phyloP scores from a whole-genome alignment of 2,329 filamentous ascomycete genomes.

The Diaporthe amygdali region DNA sequence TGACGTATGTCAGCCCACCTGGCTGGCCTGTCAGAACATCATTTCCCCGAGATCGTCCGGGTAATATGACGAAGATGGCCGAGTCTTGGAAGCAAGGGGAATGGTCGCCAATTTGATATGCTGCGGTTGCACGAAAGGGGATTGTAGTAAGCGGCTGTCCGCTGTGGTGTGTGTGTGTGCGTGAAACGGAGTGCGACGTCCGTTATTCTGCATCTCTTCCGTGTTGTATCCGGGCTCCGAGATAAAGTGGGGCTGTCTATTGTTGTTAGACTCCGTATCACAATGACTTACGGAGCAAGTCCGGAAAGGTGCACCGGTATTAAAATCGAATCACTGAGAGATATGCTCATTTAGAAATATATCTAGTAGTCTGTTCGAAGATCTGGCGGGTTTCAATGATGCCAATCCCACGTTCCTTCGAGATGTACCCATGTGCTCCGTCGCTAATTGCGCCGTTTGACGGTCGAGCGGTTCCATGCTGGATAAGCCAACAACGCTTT shows the following conservation, averaged over 20 bases:
- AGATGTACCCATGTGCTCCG: neutral
- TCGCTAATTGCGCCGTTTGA: no score
- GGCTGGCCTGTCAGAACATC: neutral
- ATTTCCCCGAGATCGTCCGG: neutral
- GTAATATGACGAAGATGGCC: neutral
- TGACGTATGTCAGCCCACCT: slow-evolving; percentile 5
- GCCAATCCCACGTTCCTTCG: neutral
- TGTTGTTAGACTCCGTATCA: neutral
- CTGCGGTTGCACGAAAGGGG: neutral
- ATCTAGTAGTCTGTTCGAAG: neutral
- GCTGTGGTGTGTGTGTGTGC: neutral
- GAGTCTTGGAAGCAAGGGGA: neutral
- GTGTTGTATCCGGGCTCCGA: neutral
- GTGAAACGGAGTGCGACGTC: neutral
- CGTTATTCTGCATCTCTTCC: neutral
- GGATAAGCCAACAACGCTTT: neutral
- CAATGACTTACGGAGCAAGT: neutral
- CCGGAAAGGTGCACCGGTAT: neutral
- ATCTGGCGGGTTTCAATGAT: no score
- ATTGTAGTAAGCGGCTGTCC: neutral
- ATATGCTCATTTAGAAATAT: no score
- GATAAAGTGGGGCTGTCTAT: neutral
- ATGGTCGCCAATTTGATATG: no score
- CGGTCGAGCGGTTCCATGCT: neutral
- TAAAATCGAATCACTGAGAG: neutral